Evolutionary conservation across 2,329 filamentous ascomycete species (phyloP).

Genomic region (Seiridium cupressi): DNA sequence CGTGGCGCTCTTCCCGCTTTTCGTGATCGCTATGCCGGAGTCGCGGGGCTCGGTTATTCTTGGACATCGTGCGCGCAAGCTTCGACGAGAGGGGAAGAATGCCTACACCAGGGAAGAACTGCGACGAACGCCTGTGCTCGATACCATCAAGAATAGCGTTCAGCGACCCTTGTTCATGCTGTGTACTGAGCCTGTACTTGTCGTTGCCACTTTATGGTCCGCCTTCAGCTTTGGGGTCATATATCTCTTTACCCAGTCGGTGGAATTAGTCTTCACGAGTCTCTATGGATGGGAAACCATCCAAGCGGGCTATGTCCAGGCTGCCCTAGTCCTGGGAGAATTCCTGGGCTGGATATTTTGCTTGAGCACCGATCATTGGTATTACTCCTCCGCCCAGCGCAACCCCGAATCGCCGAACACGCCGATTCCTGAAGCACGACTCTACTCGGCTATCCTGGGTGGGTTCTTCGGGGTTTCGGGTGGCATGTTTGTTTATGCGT

Average conservation of each 20-base stretch:
- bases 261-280: constrained; percentile 16
- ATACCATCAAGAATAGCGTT: not conserved
- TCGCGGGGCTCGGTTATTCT: not conserved
- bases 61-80: not conserved
- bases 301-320: constrained; percentile 5
- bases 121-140: not conserved
- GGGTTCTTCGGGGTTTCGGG: constrained; percentile 21
- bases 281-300: constrained; percentile 17
- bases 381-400: constrained; percentile 35
- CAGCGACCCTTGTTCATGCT: constrained; percentile 5
- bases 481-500: constrained; percentile 50
- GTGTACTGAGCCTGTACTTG: constrained; percentile 45
- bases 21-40: constrained; percentile 19
- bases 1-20: constrained; percentile 36
- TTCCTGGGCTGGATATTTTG: constrained; percentile 13
- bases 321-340: not conserved
- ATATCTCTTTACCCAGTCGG: constrained; percentile 22
- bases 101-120: not conserved
- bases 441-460: constrained; percentile 1
- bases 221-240: constrained; percentile 22
- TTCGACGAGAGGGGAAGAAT: not conserved
- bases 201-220: constrained; percentile 44
- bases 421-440: constrained; percentile 15
- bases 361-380: constrained; percentile 27
- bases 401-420: constrained; percentile 31